phyloP scores from a whole-genome alignment of 768 basidiomycete species.

The Leccinum disarticulatum region DNA sequence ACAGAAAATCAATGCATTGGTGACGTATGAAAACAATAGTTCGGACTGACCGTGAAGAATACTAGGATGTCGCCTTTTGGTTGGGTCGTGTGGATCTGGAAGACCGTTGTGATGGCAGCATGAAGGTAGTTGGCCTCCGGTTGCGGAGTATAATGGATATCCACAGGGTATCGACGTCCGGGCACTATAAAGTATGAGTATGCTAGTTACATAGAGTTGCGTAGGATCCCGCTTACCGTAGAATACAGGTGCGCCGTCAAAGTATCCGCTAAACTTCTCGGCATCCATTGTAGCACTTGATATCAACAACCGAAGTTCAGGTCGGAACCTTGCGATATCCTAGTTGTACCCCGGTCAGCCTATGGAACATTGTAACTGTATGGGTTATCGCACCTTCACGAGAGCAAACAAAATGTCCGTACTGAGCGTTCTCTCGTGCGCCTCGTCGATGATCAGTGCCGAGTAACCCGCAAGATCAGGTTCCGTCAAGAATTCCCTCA shows the following conservation, averaged over 20 bases:
- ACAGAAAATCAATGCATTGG: conserved; percentile 4
- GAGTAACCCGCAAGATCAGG: too few species aligned
- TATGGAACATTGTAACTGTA: conserved; percentile 8
- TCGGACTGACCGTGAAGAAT: conserved; percentile 78
- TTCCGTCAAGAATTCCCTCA: too few species aligned
- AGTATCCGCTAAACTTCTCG: conserved; percentile 97
- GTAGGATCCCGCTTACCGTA: conserved; percentile 55
- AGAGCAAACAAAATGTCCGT: conserved; percentile 99
- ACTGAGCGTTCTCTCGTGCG: conserved; percentile 95
- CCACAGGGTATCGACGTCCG: conserved; percentile 95
- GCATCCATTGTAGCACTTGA: conserved; percentile 98
- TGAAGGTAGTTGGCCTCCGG: conserved; percentile 99
- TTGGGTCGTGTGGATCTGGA: conserved; percentile 99
- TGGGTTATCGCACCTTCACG: conserved; percentile 77
- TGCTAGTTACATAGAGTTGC: not conserved
- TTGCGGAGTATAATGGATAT: conserved; percentile 98
- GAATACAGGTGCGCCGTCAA: conserved; percentile 94
- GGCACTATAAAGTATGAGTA: conserved; percentile 59
- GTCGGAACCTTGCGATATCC: conserved; percentile 97
- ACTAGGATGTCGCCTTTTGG: conserved; percentile 97
- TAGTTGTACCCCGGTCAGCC: conserved; percentile 36
- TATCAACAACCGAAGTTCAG: conserved; percentile 89
- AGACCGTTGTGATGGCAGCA: conserved; percentile 96
- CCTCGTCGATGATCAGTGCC: conserved; percentile 96
- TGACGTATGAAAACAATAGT: not conserved